Percentiles rank a stretch among this genome's conserved stretches.
Evolutionary conservation across 1,284 basidiomycete genomes (phyloP).

Genomic region (Agroathelia rolfsii): DNA sequence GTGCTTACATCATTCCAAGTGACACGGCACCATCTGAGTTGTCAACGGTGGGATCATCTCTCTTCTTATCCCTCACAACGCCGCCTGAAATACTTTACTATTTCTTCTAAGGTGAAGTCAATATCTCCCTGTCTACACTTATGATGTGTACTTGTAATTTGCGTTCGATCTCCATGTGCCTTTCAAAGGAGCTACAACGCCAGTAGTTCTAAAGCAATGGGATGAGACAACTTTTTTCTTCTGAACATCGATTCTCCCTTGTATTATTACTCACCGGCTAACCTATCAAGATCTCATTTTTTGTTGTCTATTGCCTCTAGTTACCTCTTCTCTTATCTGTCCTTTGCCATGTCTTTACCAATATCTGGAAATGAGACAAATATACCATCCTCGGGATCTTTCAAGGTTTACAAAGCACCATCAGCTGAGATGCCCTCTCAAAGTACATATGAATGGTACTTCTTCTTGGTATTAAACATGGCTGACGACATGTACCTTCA

Average conservation of each 20-base stretch:
- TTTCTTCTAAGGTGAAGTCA: too few species aligned
- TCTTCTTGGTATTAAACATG: constrained; percentile 1
- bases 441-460: constrained; percentile 11
- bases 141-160: constrained; percentile 73
- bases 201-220: constrained; percentile 53
- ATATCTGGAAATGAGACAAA: constrained; percentile 9
- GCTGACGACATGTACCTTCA: constrained; percentile 10
- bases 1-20: too few species aligned
- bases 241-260: constrained; percentile 26
- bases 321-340: constrained; percentile 1
- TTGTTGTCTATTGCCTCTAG: neutral
- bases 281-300: constrained; percentile 1
- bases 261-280: constrained; percentile 9
- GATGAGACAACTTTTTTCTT: constrained; percentile 57
- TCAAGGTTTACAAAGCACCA: constrained; percentile 39
- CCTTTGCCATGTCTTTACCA: neutral
- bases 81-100: too few species aligned
- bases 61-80: too few species aligned
- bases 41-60: too few species aligned
- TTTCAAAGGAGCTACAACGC: constrained; percentile 68
- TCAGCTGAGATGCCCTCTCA: neutral
- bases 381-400: constrained; percentile 14
- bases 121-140: constrained; percentile 1
- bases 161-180: constrained; percentile 61
- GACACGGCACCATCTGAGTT: too few species aligned